Base-by-base conservation (phyloP, 805 yeast species). In the Starmerella asiatica region DNA sequence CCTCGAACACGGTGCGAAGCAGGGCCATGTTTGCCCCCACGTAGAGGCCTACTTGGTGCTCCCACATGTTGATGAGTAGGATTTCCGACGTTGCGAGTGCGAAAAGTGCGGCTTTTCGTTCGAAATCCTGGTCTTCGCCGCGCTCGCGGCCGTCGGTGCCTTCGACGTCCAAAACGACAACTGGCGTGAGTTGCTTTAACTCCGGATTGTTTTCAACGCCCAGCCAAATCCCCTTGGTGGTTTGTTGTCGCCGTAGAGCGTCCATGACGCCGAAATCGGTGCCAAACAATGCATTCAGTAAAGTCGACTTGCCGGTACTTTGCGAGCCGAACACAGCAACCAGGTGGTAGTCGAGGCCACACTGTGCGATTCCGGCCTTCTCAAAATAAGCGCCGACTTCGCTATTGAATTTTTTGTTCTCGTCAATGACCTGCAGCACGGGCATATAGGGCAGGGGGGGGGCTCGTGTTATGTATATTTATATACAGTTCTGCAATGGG, bases 111-210 rank as follows among this genome's bases (percentile, higher is more conserved):
- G 95, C 86, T 52, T 91, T 91, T 42, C 98, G 72, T 61, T 91
- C 98, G 59, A 91, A 91, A 61, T 91, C 98, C 60, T 91, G 96
- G 60, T 91, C 97, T 53, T 91, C 98, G 20, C 97, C 97, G 40
- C 96, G 72, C 61, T 91, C 98, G 44, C 95, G 71, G 36, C 98
- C 97, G 62, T 91, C 98, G 1, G 96, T 86, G 36, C 98, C 98
- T 62, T 91, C 98, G n/a, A 91, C 97, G 56, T 91, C 98, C 70
- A 91, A 71, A 2, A 91, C 93, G 45, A 31, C 34, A 50, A 18
- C 47, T 43, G 52, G 48, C 27, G 40, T 29, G 8, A 18, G 11
- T 11, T 19, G 15, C 16, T 28, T 20, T 16, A 26, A 21, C 21
- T 34, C 37, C 9, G 26, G 7, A 7, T 23, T 7, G 26, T 11